Evolutionary conservation across 2,329 filamentous ascomycete genomes (phyloP).

Genomic region (Catunica adiposa): DNA sequence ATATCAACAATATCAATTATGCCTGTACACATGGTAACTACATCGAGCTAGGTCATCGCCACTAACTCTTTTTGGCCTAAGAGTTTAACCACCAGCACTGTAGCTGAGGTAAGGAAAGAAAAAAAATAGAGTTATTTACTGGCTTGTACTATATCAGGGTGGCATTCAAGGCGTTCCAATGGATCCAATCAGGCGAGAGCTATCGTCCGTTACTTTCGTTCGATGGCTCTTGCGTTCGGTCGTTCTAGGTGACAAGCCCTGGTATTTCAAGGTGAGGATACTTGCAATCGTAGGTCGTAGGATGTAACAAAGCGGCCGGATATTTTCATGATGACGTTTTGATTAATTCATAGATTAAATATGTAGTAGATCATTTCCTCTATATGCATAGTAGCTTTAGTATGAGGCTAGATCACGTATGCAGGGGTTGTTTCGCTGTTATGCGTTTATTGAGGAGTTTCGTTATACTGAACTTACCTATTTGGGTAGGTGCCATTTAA

Average conservation of each 20-base stretch:
- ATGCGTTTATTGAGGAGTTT: too few species aligned
- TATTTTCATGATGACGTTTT: neutral
- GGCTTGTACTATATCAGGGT: neutral
- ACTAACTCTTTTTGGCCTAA: neutral
- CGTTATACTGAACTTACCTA: too few species aligned
- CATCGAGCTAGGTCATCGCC: too few species aligned
- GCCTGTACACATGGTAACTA: too few species aligned
- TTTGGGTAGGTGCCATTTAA: too few species aligned
- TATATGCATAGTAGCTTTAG: neutral
- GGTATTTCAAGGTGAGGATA: neutral
- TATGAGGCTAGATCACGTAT: too few species aligned
- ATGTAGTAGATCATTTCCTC: neutral
- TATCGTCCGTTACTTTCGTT: conserved; percentile 2
- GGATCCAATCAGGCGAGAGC: neutral
- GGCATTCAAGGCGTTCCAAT: too few species aligned
- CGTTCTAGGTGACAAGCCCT: too few species aligned
- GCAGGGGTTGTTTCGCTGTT: too few species aligned
- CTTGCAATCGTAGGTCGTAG: neutral
- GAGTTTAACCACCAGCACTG: neutral
- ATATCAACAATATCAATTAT: too few species aligned
- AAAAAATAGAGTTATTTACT: too few species aligned
- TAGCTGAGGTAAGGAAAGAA: neutral
- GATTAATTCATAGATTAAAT: neutral
- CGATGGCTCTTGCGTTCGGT: neutral
- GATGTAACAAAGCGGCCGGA: neutral